Conservation (phyloP, 83 land plant genomes). For the Picea mariana region DNA sequence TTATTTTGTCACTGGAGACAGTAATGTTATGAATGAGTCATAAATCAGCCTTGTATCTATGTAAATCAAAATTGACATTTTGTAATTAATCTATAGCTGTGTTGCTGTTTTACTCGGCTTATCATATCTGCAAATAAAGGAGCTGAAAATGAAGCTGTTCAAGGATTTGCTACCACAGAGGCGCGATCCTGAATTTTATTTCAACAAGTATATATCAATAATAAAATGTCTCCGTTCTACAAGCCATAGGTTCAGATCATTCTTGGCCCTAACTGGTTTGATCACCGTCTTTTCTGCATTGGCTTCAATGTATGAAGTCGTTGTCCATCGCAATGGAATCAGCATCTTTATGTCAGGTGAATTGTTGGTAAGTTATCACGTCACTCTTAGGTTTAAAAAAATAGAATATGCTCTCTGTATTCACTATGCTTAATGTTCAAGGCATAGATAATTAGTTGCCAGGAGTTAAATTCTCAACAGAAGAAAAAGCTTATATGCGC, state of each 20-base stretch:
- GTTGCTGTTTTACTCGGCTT: neutral
- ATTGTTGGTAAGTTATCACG: slow-evolving; percentile 18
- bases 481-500: neutral
- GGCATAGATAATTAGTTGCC: neutral
- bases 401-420: neutral
- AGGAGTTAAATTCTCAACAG: neutral
- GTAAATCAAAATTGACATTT: neutral
- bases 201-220: slow-evolving; percentile 1
- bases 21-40: too few relatives aligned
- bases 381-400: neutral
- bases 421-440: neutral
- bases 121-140: neutral
- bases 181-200: slow-evolving; percentile 1
- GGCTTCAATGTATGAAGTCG: slow-evolving; percentile 24
- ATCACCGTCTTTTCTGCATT: slow-evolving; percentile 14
- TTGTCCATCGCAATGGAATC: neutral
- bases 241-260: slow-evolving; percentile 20
- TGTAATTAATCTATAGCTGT: neutral
- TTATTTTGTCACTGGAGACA: neutral
- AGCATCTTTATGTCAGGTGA: slow-evolving; percentile 15
- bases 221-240: slow-evolving; percentile 17
- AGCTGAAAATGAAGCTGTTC: slow-evolving; percentile 16
- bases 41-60: neutral
- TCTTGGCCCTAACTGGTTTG: slow-evolving; percentile 16
- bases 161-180: slow-evolving; percentile 2